Conservation (phyloP, 257 asterid genomes). For the Solanum appendiculatum region DNA sequence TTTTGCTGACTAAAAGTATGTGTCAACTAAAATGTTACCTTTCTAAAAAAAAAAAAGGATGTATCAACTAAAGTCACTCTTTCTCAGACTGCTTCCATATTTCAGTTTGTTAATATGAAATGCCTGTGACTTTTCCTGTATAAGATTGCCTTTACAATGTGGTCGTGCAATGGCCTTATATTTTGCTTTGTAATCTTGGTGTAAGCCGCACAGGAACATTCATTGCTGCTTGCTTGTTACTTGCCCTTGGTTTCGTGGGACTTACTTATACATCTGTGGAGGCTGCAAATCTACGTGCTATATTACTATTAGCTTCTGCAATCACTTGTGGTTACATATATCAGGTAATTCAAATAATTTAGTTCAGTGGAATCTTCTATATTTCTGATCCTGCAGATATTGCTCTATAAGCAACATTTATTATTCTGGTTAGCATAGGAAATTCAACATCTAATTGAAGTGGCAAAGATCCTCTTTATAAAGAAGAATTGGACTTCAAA, state of each 20-base stretch:
- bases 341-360: slow-evolving; percentile 40
- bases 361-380: neutral
- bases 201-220: slow-evolving; percentile 72
- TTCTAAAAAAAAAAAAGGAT: neutral
- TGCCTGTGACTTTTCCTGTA: neutral
- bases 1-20: neutral
- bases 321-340: slow-evolving; percentile 74
- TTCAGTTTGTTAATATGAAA: neutral
- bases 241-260: slow-evolving; percentile 63
- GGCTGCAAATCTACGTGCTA: slow-evolving; percentile 48
- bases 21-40: neutral
- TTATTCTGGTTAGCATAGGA: neutral
- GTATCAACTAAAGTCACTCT: neutral
- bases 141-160: neutral
- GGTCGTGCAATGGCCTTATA: neutral
- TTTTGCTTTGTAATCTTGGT: slow-evolving; percentile 8
- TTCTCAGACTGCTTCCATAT: neutral
- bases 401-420: neutral
- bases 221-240: slow-evolving; percentile 48
- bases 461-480: neutral
- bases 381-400: neutral
- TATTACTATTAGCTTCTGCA: slow-evolving; percentile 47
- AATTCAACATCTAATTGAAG: neutral
- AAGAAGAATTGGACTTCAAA: neutral
- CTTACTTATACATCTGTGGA: slow-evolving; percentile 52